Evolutionary conservation across 2,329 filamentous ascomycete species (phyloP), one percentile per base, ranked within the genome.

Genomic region (Calonectria multiphialidica): DNA sequence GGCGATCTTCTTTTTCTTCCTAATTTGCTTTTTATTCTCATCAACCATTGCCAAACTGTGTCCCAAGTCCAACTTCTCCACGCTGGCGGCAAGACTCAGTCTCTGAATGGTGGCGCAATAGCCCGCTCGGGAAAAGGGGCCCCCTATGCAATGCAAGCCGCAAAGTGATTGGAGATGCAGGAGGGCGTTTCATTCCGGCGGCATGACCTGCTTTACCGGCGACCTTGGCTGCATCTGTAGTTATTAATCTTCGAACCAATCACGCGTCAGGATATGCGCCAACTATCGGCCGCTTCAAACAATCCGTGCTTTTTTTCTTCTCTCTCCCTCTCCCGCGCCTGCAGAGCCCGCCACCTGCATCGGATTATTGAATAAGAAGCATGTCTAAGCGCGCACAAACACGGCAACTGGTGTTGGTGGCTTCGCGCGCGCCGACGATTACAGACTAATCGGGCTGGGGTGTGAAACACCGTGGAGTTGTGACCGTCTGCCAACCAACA

Each of bases 391-490:
- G 49, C 49, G 6, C 12, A 25, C 25, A 53, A 53, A n/a, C 16
- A 33, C 16, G 49, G 16, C 13, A 13, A 15, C 33, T 33, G 28
- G 28, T 53, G 49, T 53, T 53, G 49, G 28, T 33, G 35, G 28
- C 47, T 23, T 45, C 33, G 53, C 59, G 53, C 59, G 53, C 28
- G 30, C 37, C 37, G 42, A 33, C 6, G 8, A 25, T 25, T 59
- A 15, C 21, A 15, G 28, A 35, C 15, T 45, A 33, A 57, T 57
- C 30, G 30, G 7, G 44, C 66, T 35, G 44, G 44, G 65, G 55
- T 53, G 28, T 68, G 66, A 62, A 68, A 68, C 53, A 16, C 33
- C 15, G 18, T 33, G 21, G 53, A 59, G 28, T 28, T 61, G 65
- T 57, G 42, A 33, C 30, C 37, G 28, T 28, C 44, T 28, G 42